A percentile compares a stretch with the other conserved stretches of the same genome.
Conservation (phyloP, 148 eudicot genomes). For the Fagopyrum tataricum region DNA sequence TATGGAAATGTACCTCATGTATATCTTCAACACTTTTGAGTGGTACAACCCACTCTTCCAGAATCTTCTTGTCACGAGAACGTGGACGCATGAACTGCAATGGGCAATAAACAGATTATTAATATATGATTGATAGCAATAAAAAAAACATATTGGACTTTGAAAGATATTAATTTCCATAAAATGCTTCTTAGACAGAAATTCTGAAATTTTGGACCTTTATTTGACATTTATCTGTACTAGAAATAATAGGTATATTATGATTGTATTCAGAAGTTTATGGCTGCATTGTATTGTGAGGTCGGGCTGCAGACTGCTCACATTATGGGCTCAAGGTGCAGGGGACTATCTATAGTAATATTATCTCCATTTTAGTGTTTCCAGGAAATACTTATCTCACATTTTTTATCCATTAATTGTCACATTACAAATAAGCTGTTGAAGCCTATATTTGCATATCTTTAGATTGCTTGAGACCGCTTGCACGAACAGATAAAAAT, state of each 20-base stretch:
- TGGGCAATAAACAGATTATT: not conserved
- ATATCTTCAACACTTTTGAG: conserved; percentile 64
- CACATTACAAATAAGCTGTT: not conserved
- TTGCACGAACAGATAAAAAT: not conserved
- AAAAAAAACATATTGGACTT: not conserved
- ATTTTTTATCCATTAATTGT: not conserved
- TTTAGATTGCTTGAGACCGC: not conserved
- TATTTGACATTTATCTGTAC: not conserved
- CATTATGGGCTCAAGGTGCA: not conserved
- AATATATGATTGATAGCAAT: not conserved
- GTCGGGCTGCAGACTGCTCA: not conserved
- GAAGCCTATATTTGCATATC: not conserved
- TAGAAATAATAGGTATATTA: not conserved
- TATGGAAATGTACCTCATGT: conserved; percentile 42
- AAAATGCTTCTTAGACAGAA: not conserved
- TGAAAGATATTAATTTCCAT: not conserved
- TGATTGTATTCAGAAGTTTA: not conserved
- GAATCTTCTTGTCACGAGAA: conserved; percentile 79
- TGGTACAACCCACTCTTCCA: conserved; percentile 85
- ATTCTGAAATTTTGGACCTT: not conserved
- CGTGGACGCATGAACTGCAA: conserved; percentile 87
- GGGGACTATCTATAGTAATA: not conserved
- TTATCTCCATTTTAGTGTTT: not conserved
- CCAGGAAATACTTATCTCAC: not conserved
- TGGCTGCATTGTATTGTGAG: conserved; percentile 1